These are phyloP conservation scores for Colletotrichum phormii DNA, from an alignment of 2,329 filamentous ascomycete genomes.

Conservation along the genomic window DNA sequence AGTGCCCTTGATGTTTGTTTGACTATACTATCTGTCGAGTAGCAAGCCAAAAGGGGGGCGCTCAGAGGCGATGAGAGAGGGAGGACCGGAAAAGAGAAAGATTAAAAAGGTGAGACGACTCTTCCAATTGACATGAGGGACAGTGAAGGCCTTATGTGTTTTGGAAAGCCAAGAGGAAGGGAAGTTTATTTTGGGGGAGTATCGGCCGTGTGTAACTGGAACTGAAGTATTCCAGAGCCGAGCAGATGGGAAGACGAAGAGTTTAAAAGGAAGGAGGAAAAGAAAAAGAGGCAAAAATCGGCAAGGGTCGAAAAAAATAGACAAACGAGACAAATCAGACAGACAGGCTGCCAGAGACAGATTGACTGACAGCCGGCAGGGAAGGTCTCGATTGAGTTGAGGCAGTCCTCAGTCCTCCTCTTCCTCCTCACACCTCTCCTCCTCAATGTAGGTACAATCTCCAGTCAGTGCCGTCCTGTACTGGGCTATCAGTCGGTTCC, in stretches of 20 bases:
- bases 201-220: conserved; percentile 15
- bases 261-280: conserved; percentile 30
- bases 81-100: background rate
- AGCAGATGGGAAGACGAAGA: conserved; percentile 26
- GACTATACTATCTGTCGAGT: conserved; percentile 5
- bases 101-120: conserved; percentile 19
- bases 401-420: conserved; percentile 18
- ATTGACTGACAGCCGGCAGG: conserved; percentile 14
- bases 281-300: conserved; percentile 27
- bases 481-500: conserved; percentile 25
- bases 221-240: conserved; percentile 8
- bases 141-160: conserved; percentile 9
- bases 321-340: conserved; percentile 5
- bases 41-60: background rate
- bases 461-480: conserved; percentile 14
- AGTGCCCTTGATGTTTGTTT: background rate
- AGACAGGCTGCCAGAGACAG: conserved; percentile 16
- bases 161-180: background rate
- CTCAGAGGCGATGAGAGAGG: background rate
- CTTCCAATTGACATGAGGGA: conserved; percentile 30
- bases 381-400: conserved; percentile 36
- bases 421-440: background rate
- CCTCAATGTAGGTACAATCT: conserved; percentile 10
- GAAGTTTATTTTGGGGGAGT: background rate
- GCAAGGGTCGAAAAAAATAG: conserved; percentile 30